Evolutionary conservation across 2,329 filamentous ascomycete species (phyloP).

Genomic region (Neonectria coccinea): DNA sequence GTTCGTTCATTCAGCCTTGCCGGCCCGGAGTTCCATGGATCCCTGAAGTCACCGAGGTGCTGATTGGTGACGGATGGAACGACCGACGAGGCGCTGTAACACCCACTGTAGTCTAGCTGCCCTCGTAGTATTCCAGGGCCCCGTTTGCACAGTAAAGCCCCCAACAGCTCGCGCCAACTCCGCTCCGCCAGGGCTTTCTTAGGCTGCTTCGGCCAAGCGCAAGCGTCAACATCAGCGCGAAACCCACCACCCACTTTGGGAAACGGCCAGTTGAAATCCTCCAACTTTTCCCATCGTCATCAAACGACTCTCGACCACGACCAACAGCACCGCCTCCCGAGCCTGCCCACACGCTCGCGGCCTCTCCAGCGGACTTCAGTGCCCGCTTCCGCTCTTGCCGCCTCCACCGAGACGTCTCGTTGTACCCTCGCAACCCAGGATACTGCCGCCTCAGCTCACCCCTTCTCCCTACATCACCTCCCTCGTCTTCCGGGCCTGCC

Average conservation of each 20-base stretch:
- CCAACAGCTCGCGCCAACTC: conserved; percentile 36
- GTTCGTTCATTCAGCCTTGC: not conserved
- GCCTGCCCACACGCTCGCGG: conserved; percentile 9
- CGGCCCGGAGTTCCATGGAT: not conserved
- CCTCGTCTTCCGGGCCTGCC: conserved; percentile 26
- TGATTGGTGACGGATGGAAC: not conserved
- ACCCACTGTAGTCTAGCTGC: conserved; percentile 6
- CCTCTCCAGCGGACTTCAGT: conserved; percentile 13
- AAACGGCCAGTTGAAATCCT: conserved; percentile 36
- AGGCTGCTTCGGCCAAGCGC: conserved; percentile 36
- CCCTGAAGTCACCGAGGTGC: not conserved
- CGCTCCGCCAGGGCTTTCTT: conserved; percentile 31
- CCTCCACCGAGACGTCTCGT: not conserved
- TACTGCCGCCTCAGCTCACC: conserved; percentile 6
- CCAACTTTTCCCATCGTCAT: conserved; percentile 43
- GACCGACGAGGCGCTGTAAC: not conserved
- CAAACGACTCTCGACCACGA: conserved; percentile 18
- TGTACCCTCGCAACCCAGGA: not conserved
- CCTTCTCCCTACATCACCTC: conserved; percentile 8
- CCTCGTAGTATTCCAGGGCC: conserved; percentile 17
- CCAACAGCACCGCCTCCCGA: conserved; percentile 26
- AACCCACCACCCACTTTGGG: conserved; percentile 39
- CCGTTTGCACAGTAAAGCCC: conserved; percentile 29
- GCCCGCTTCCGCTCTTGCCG: conserved; percentile 11
- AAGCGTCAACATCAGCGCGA: conserved; percentile 39